These are phyloP conservation scores for Xylariaceae sp. DNA, from an alignment of 2,329 filamentous ascomycete genomes.

Conservation along the genomic window DNA sequence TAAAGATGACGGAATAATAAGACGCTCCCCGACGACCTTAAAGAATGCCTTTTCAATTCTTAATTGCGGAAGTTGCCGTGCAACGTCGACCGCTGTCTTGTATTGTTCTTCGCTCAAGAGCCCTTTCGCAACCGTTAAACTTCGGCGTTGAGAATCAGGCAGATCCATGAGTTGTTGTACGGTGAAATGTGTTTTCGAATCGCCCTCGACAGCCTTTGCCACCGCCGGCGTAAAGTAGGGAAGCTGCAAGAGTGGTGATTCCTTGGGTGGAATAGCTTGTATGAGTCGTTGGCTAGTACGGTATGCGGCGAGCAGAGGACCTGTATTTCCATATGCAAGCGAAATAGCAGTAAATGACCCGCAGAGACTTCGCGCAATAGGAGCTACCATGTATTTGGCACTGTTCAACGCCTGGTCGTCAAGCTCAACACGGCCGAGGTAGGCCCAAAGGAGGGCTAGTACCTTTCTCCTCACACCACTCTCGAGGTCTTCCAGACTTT, in stretches of 20 bases:
- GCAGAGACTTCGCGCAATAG: constrained; percentile 81
- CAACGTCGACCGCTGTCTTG: constrained; percentile 72
- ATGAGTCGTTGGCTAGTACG: constrained; percentile 83
- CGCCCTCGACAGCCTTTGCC: constrained; percentile 70
- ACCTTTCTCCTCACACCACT: constrained; percentile 81
- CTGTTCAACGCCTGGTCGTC: constrained; percentile 76
- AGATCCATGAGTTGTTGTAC: constrained; percentile 90
- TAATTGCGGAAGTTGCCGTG: constrained; percentile 80
- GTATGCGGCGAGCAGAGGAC: constrained; percentile 81
- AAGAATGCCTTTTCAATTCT: constrained; percentile 93
- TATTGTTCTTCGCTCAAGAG: constrained; percentile 80
- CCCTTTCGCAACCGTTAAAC: constrained; percentile 68
- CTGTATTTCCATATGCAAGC: constrained; percentile 82
- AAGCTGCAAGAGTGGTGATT: constrained; percentile 88
- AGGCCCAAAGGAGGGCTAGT: constrained; percentile 90
- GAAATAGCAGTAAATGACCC: constrained; percentile 86
- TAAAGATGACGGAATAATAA: constrained; percentile 87
- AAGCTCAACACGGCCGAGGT: constrained; percentile 85
- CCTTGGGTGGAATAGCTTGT: constrained; percentile 81
- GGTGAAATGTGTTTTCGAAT: constrained; percentile 72
- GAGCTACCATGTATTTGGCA: constrained; percentile 87
- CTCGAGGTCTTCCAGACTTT: constrained; percentile 78
- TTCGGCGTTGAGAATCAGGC: constrained; percentile 72
- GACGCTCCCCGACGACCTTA: constrained; percentile 94
- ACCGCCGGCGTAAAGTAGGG: constrained; percentile 77